phyloP scores from a whole-genome alignment of 2,329 filamentous ascomycete genomes.

The Penicillium capsulatum region DNA sequence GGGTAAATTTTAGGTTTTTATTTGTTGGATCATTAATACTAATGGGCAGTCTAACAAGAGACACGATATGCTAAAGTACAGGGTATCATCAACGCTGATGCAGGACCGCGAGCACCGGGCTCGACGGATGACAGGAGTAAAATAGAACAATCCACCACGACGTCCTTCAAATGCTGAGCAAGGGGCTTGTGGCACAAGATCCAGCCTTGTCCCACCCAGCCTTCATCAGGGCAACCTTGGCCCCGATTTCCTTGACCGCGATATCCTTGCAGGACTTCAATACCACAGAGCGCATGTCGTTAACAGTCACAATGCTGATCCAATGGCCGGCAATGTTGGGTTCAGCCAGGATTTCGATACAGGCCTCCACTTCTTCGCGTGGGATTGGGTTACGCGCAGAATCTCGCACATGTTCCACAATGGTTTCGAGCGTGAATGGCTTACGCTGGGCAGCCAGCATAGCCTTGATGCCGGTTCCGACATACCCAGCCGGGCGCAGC shows the following conservation, averaged over 20 bases:
- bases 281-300: conserved; percentile 45
- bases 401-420: conserved; percentile 64
- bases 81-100: conserved; percentile 29
- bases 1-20: no score
- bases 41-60: background rate
- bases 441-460: conserved; percentile 48
- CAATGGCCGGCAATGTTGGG: conserved; percentile 48
- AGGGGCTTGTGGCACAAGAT: conserved; percentile 9
- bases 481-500: conserved; percentile 45
- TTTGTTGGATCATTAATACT: no score
- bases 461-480: conserved; percentile 29
- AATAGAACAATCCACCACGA: conserved; percentile 13
- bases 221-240: conserved; percentile 29
- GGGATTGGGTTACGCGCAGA: conserved; percentile 55
- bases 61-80: conserved; percentile 18
- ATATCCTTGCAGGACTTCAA: conserved; percentile 41
- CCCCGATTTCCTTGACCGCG: conserved; percentile 34
- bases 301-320: conserved; percentile 47
- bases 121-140: conserved; percentile 22
- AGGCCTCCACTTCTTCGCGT: conserved; percentile 45
- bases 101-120: conserved; percentile 24
- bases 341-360: conserved; percentile 46
- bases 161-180: conserved; percentile 11
- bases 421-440: conserved; percentile 61
- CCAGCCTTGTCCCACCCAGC: conserved; percentile 24